Base-by-base conservation (phyloP, 257 asterid species). In the Przewalskia tangutica region DNA sequence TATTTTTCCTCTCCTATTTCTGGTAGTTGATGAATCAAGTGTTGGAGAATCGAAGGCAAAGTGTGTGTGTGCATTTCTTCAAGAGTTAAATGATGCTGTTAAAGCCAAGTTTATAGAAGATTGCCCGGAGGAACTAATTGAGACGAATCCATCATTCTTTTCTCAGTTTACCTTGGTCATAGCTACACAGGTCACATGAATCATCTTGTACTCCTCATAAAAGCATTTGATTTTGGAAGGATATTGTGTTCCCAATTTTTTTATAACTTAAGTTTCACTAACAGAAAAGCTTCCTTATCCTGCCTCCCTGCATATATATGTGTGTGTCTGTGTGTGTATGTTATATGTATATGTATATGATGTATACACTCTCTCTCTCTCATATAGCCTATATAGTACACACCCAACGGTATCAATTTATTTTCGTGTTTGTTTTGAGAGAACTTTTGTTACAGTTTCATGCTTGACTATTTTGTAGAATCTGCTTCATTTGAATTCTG, bases 51-150 rank as follows among this genome's bases (percentile, higher is more conserved):
- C 98, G 20, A 96, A 90, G 91, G 97, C 99, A 65, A 94, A 92
- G 82, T 94, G 95, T 4, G 99, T 93, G 11, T 96, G 98, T 58
- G 83, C 98, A 7, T 94, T 93, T 85, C 97, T 96, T 60, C 95
- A 94, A 89, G 99, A 94, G 90, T 86, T 96, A 88, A 96, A 96
- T 86, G 99, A 94, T 89, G 98, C 98, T 3, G 98, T 94, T 71
- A 93, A 96, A 83, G 97, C 98, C 14, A 96, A 92, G 86, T 96
- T 92, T 77, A 90, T 96, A 9, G 99, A 96, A 81, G 99, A 94
- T 85, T 77, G 87, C 84, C 98, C 99, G 4, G 91, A 91, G 80
- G 87, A 88, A 68, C 81, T 94, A 79, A 94, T 96, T 55, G 94
- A 92, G 59, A 90, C 94, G 17, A 94, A 90, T 80, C 97, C 97